Base-by-base conservation (phyloP, 164 flowering plant species). In the Saururus chinensis region DNA sequence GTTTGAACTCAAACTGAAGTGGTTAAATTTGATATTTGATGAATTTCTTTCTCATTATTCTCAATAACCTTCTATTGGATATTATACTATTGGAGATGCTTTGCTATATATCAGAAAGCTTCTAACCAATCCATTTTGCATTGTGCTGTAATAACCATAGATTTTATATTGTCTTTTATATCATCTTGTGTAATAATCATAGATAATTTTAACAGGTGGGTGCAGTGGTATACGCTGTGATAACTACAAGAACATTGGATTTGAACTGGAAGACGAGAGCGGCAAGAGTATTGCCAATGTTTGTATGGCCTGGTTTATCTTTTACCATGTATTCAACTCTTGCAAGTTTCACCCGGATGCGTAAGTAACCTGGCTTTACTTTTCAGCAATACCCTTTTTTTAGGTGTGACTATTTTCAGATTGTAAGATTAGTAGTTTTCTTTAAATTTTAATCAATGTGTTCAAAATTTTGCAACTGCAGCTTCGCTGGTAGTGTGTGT, bases 221-320 rank as follows among this genome's bases (percentile, higher is more conserved):
- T 78, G 98, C 98, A 51, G 83, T 93, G 63, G 80, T 73, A 68
- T 93, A 82, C 84, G 98, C 97, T 61, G 80, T 90, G 63, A 77
- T 84, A 81, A 87, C 85, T 53, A 88, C 95, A 61, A 84, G 97
- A 74, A 63, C 88, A 65, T 58, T 76, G 70, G 83, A 80, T 66
- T 61, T 91, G 74, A 52, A 89, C 64, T 93, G 97, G 97, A 84
- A 88, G 68, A 86, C 75, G 81, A 88, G 96, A 73, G 88, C 89
- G 25, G 69, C 82, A 55, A 77, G 88, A 35, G 88, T 93, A 60
- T 71, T 85, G 60, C 97, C 96, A 1, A 88, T 93, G 90, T 93
- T 93, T 70, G 71, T 84, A 63, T 74, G 85, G 77, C 97, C 96
- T 62, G 83, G 61, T 60, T 64, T 93, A 22, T 80, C 84, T 30